A percentile compares a stretch with the other conserved stretches of the same genome.
Evolutionary conservation across 257 asterid species (phyloP).

Genomic region (Nicotiana otophora): DNA sequence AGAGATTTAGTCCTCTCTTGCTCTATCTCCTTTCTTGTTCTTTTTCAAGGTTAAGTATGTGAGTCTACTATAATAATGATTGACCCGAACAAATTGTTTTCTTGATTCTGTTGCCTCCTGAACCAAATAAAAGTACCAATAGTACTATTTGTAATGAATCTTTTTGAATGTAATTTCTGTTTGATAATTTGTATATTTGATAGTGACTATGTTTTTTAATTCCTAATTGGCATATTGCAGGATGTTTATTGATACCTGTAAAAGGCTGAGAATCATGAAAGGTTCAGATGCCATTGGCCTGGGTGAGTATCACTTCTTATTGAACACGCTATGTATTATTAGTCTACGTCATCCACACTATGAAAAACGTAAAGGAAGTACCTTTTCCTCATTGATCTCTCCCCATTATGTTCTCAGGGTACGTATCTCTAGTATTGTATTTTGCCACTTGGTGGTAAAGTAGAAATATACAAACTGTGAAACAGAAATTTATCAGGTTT

Average conservation of each 20-base stretch:
- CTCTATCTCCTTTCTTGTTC: background rate
- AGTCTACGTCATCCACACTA: background rate
- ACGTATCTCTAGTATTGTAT: background rate
- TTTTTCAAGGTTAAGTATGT: background rate
- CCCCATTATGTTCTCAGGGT: background rate
- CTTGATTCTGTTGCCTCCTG: background rate
- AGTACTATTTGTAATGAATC: background rate
- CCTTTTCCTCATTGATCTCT: background rate
- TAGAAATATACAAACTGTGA: background rate
- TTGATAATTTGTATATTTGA: background rate
- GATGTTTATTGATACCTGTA: conserved; percentile 43
- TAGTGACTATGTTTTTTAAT: background rate
- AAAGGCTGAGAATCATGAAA: conserved; percentile 43
- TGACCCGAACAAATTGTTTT: background rate
- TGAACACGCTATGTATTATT: background rate
- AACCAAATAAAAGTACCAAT: background rate
- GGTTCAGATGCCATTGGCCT: conserved; percentile 49
- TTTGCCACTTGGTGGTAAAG: background rate
- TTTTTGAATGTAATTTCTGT: background rate
- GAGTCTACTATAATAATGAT: background rate
- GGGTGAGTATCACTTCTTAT: conserved; percentile 24
- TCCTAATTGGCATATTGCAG: conserved; percentile 20
- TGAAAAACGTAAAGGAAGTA: background rate
- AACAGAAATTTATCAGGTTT: background rate
- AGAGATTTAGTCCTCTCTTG: background rate